These are phyloP conservation scores for Rusavskia elegans DNA, from an alignment of 495 filamentous ascomycete species.

Conservation along the genomic window DNA sequence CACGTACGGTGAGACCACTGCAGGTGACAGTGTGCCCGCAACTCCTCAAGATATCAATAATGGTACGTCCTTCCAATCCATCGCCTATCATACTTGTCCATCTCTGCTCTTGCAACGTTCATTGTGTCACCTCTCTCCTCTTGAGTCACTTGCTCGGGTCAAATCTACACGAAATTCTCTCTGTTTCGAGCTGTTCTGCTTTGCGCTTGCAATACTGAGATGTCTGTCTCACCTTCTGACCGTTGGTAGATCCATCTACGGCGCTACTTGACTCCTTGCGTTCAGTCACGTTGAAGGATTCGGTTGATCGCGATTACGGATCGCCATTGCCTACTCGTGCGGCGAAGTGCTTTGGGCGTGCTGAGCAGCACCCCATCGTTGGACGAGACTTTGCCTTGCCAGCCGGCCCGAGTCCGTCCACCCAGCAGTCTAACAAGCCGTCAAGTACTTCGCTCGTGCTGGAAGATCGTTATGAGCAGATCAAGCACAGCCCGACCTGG, in stretches of 20 bases:
- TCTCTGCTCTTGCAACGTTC: background rate
- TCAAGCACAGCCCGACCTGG: slow-evolving; percentile 5
- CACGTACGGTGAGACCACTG: slow-evolving; percentile 19
- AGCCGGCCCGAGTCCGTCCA: background rate
- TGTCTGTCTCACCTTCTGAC: background rate
- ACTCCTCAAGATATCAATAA: slow-evolving; percentile 13
- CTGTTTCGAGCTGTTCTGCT: background rate
- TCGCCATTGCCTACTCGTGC: slow-evolving; percentile 7
- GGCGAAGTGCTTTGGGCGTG: background rate
- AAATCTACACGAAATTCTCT: background rate
- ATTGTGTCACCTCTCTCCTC: background rate
- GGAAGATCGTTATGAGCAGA: background rate
- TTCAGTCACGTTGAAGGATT: slow-evolving; percentile 7
- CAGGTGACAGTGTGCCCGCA: slow-evolving; percentile 15
- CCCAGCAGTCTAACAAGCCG: background rate
- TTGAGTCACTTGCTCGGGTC: background rate
- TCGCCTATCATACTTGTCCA: background rate
- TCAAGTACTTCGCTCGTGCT: slow-evolving; percentile 3
- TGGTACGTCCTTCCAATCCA: slow-evolving; percentile 6
- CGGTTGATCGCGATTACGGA: slow-evolving; percentile 8
- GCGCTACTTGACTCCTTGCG: slow-evolving; percentile 7
- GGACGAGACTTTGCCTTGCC: slow-evolving; percentile 3
- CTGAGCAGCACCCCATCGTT: background rate
- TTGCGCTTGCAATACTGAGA: background rate
- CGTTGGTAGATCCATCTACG: background rate